These are phyloP conservation scores for Pichia phayaonensis DNA, from an alignment of 805 yeast genomes.

Conservation along the genomic window DNA sequence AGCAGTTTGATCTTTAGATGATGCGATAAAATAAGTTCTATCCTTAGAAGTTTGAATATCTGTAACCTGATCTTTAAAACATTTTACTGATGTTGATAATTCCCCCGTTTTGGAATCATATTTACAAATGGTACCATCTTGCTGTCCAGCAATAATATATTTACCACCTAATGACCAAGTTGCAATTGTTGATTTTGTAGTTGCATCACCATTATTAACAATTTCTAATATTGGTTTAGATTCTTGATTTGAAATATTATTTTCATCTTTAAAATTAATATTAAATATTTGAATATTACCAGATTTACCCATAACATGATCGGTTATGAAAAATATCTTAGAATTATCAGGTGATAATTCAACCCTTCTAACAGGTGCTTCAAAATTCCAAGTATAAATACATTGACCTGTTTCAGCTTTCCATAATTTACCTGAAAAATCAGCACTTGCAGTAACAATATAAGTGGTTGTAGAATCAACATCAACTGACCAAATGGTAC, in stretches of 20 bases:
- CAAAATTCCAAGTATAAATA: constrained; percentile 61
- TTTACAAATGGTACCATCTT: constrained; percentile 77
- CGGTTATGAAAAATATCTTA: constrained; percentile 69
- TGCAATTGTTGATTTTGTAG: constrained; percentile 62
- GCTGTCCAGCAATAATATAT: constrained; percentile 78
- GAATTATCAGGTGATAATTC: constrained; percentile 72
- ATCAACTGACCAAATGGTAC: constrained; percentile 94
- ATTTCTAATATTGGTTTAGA: constrained; percentile 54
- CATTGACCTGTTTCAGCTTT: constrained; percentile 69
- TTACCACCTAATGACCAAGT: constrained; percentile 77
- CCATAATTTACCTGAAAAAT: constrained; percentile 81
- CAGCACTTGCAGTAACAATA: constrained; percentile 88
- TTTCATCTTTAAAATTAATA: constrained; percentile 38
- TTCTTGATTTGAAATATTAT: constrained; percentile 27
- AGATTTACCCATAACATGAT: constrained; percentile 83
- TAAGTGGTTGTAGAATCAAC: constrained; percentile 62
- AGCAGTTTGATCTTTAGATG: constrained; percentile 88
- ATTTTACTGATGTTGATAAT: constrained; percentile 45
- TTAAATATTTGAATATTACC: constrained; percentile 71
- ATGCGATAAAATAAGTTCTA: constrained; percentile 80
- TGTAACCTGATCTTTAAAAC: constrained; percentile 73
- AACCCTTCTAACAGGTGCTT: constrained; percentile 87
- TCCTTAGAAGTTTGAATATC: constrained; percentile 89
- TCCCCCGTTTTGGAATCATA: constrained; percentile 74
- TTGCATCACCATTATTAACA: constrained; percentile 41